A percentile compares a stretch with the other conserved stretches of the same genome.
These are phyloP conservation scores for Fusarium decemcellulare DNA, from an alignment of 2,329 filamentous ascomycete genomes.

Conservation along the genomic window DNA sequence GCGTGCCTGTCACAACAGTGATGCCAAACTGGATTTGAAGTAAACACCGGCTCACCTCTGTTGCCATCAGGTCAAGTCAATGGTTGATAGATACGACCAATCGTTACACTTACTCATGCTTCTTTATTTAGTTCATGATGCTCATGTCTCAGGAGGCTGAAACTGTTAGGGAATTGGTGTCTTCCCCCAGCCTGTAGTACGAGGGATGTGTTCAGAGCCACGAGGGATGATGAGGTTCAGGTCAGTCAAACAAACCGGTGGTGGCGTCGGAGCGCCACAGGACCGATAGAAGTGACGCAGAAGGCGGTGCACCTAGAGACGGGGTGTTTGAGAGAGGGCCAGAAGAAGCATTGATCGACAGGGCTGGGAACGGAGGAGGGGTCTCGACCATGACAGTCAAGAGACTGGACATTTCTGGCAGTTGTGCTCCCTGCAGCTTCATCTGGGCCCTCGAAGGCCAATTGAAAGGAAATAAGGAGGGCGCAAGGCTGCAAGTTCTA, in stretches of 20 bases:
- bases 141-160: background rate
- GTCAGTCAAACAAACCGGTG: background rate
- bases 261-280: conserved; percentile 21
- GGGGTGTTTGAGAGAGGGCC: background rate
- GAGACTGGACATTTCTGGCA: background rate
- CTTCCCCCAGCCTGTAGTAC: too few species aligned
- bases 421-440: background rate
- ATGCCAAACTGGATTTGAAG: too few species aligned
- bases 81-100: too few species aligned
- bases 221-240: background rate
- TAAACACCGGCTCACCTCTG: too few species aligned
- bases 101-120: too few species aligned
- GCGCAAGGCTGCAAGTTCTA: conserved; percentile 5
- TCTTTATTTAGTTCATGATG: too few species aligned
- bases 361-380: conserved; percentile 18
- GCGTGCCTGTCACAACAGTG: too few species aligned
- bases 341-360: conserved; percentile 29
- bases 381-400: conserved; percentile 27
- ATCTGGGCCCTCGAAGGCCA: background rate
- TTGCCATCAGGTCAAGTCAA: too few species aligned
- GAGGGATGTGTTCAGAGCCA: background rate
- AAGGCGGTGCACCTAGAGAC: background rate
- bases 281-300: conserved; percentile 6
- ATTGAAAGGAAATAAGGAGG: background rate
- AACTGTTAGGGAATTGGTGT: too few species aligned